Evolutionary conservation across 345 rosid genomes (phyloP).

Genomic region (Euphorbia pulcherrima): DNA sequence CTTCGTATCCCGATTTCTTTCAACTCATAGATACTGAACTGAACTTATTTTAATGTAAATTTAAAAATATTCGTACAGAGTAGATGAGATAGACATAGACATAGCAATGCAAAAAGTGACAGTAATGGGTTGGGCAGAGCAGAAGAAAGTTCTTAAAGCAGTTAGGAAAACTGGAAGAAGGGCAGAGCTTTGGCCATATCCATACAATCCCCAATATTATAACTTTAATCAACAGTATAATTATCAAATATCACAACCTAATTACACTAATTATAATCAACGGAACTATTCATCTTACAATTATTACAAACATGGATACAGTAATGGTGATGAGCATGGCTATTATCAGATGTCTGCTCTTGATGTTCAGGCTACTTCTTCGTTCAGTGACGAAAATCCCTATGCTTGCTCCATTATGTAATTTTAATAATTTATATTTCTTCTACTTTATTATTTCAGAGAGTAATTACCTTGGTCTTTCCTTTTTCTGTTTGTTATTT

Average conservation of each 20-base stretch:
- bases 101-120: slow-evolving; percentile 65
- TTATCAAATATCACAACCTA: not conserved
- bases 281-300: slow-evolving; percentile 39
- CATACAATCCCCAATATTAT: slow-evolving; percentile 49
- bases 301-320: slow-evolving; percentile 46
- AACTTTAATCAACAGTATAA: slow-evolving; percentile 25
- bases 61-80: slow-evolving; percentile 27
- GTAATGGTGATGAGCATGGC: slow-evolving; percentile 32
- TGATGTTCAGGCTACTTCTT: slow-evolving; percentile 34
- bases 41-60: not conserved
- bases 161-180: slow-evolving; percentile 54
- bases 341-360: slow-evolving; percentile 38
- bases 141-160: slow-evolving; percentile 52
- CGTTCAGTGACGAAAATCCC: slow-evolving; percentile 77
- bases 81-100: slow-evolving; percentile 59
- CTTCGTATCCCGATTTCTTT: not conserved
- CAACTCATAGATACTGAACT: too few relatives aligned
- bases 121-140: slow-evolving; percentile 65
- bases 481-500: not conserved
- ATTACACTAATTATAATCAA: too few relatives aligned
- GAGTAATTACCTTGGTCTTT: not conserved
- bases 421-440: not conserved
- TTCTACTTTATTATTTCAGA: too few relatives aligned
- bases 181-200: slow-evolving; percentile 67
- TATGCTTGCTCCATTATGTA: slow-evolving; percentile 68